Evolutionary conservation across 1,284 basidiomycete genomes (phyloP).

Genomic region (Exobasidium rhododendri): DNA sequence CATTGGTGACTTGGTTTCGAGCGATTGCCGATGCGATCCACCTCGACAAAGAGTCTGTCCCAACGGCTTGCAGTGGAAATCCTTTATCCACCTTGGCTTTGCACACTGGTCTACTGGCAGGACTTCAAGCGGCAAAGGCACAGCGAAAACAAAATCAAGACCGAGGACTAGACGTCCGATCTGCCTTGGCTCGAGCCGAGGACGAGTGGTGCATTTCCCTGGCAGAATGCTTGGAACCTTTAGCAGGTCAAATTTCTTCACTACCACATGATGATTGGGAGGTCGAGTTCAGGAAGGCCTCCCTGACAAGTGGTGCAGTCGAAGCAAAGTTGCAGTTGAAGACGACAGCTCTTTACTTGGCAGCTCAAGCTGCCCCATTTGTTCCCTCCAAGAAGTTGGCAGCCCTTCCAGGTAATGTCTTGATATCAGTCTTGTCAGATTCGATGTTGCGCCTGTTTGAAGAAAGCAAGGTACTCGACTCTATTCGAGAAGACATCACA

Average conservation of each 20-base stretch:
- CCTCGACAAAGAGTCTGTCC: conserved; percentile 23
- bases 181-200: conserved; percentile 24
- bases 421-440: conserved; percentile 27
- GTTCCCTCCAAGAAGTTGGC: conserved; percentile 33
- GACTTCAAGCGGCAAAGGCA: conserved; percentile 28
- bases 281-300: conserved; percentile 33
- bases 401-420: conserved; percentile 24
- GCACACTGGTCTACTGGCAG: conserved; percentile 41
- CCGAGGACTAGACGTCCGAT: conserved; percentile 25
- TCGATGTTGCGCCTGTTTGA: conserved; percentile 35
- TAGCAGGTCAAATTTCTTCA: conserved; percentile 6
- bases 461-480: not conserved
- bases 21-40: conserved; percentile 7
- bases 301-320: conserved; percentile 19
- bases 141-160: conserved; percentile 21
- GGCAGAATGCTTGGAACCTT: conserved; percentile 33
- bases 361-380: conserved; percentile 29
- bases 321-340: conserved; percentile 36
- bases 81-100: conserved; percentile 42
- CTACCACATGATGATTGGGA: conserved; percentile 39
- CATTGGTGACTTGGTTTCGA: conserved; percentile 30
- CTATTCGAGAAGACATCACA: conserved; percentile 20
- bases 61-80: conserved; percentile 24
- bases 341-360: conserved; percentile 35
- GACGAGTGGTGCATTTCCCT: conserved; percentile 42